phyloP scores from a whole-genome alignment of 2,329 filamentous ascomycete species.

The Alternaria arbusti region DNA sequence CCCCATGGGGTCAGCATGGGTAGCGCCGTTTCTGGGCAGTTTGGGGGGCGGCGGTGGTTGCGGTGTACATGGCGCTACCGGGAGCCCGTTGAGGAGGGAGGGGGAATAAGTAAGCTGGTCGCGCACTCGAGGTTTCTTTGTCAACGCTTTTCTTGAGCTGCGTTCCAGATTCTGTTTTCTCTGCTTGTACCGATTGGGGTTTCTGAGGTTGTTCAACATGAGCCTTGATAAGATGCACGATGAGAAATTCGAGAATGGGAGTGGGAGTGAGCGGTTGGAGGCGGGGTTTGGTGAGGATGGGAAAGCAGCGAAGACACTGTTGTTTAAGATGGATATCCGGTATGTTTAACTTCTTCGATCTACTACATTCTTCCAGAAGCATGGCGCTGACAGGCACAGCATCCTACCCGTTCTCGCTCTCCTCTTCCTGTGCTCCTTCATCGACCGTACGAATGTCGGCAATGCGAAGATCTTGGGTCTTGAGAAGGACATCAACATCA shows the following conservation, averaged over 20 bases:
- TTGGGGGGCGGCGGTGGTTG: background rate
- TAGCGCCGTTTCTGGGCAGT: background rate
- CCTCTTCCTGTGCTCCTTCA: conserved; percentile 69
- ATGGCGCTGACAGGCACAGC: conserved; percentile 42
- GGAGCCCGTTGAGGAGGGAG: background rate
- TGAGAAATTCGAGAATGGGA: conserved; percentile 31
- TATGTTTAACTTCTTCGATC: conserved; percentile 6
- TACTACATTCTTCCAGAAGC: background rate
- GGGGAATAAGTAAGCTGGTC: background rate
- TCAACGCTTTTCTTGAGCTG: background rate
- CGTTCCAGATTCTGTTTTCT: background rate
- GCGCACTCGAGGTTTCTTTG: background rate
- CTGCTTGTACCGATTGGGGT: background rate
- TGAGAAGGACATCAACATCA: conserved; percentile 61
- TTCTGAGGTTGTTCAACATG: background rate
- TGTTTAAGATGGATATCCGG: conserved; percentile 64
- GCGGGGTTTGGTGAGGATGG: conserved; percentile 18
- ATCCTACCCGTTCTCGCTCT: conserved; percentile 69
- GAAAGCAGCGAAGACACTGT: conserved; percentile 42
- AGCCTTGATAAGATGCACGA: conserved; percentile 30
- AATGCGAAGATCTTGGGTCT: conserved; percentile 72
- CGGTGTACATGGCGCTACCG: background rate
- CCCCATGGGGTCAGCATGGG: conserved; percentile 1
- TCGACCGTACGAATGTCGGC: conserved; percentile 75
- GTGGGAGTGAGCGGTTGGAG: conserved; percentile 22